Conservation (phyloP, 441 rosid genomes). For the Theobroma grandiflorum region DNA sequence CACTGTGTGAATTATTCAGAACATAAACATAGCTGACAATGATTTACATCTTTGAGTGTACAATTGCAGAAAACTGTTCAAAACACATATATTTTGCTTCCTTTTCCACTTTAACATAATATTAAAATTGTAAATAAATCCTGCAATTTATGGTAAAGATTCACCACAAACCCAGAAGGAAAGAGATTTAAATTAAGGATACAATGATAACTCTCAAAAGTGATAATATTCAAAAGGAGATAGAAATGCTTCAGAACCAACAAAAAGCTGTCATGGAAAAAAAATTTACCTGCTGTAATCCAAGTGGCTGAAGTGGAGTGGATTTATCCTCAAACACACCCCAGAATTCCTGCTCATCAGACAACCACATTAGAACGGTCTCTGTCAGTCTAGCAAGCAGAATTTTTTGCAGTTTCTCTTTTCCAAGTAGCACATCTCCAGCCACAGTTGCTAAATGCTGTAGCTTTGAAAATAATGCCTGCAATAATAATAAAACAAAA, state of each 20-base stretch:
- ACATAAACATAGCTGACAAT: neutral
- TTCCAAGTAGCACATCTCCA: slow-evolving; percentile 90
- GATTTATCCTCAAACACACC: slow-evolving; percentile 84
- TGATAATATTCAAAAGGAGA: neutral
- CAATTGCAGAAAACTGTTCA: too few species aligned
- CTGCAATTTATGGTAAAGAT: neutral
- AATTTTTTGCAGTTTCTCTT: slow-evolving; percentile 90
- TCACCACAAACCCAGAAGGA: too few species aligned
- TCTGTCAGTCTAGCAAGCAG: slow-evolving; percentile 95
- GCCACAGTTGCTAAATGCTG: slow-evolving; percentile 95
- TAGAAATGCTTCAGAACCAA: slow-evolving; percentile 9
- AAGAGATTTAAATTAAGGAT: neutral
- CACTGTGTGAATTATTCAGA: neutral
- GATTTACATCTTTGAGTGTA: too few species aligned
- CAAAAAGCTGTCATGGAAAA: neutral
- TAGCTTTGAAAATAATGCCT: slow-evolving; percentile 94
- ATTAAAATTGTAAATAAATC: too few species aligned
- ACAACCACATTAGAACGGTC: slow-evolving; percentile 94
- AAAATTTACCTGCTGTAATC: slow-evolving; percentile 84
- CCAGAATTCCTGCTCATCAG: slow-evolving; percentile 96
- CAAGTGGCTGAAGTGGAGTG: slow-evolving; percentile 72
- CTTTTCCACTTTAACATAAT: too few species aligned
- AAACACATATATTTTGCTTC: too few species aligned
- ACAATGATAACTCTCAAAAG: neutral
- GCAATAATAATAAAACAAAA: slow-evolving; percentile 36